Evolutionary conservation across 2,329 filamentous ascomycete genomes (phyloP), one percentile per base, ranked within the genome.

Genomic region (Chrysoporthe austroafricana): DNA sequence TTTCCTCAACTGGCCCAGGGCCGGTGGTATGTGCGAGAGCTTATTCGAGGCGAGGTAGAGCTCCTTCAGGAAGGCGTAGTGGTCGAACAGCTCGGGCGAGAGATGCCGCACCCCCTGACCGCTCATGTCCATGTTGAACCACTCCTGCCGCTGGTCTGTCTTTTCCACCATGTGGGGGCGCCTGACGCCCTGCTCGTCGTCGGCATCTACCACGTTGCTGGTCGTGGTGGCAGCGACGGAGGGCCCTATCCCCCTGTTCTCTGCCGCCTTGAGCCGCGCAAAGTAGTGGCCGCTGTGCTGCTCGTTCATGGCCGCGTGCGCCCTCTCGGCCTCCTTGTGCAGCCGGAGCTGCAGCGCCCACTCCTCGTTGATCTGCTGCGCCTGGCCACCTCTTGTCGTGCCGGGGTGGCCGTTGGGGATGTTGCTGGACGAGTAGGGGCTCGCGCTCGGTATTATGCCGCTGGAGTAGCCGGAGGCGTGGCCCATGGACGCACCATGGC

Each of bases 11-110:
- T 91, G 87, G 50, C 96, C 94, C 76, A 99, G 93, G 32, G 89
- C 85, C 48, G 91, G 82, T 14, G 95, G 94, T n/a, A 99, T 82
- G 58, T 86, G 85, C 39, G 89, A 89, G 68, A 99, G 86, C 77
- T 94, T 94, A 84, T 99, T 99, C 72, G 94, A 95, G 73, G 94
- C 94, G 70, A 99, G 88, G 78, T 97, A 97, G 42, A 99, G 87
- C 79, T 96, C 95, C 72, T 92, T 92, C 66, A 99, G 83, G 78
- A 99, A 98, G 57, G 86, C 86, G 79, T 98, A 99, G 72, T 87
- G 85, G n/a, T 65, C 63, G 81, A 98, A 98, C 43, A 99, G 84
- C 57, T 91, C 88, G 9, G 87, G 82, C 0, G 94, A 90, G 43
- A 99, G 84, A 68, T 93, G 92, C 72, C 94, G 91, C 61, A 99